Percentiles rank a stretch among this genome's conserved stretches.
These are phyloP conservation scores for Mollisia scopiformis DNA, from an alignment of 2,329 filamentous ascomycete genomes.

Conservation along the genomic window DNA sequence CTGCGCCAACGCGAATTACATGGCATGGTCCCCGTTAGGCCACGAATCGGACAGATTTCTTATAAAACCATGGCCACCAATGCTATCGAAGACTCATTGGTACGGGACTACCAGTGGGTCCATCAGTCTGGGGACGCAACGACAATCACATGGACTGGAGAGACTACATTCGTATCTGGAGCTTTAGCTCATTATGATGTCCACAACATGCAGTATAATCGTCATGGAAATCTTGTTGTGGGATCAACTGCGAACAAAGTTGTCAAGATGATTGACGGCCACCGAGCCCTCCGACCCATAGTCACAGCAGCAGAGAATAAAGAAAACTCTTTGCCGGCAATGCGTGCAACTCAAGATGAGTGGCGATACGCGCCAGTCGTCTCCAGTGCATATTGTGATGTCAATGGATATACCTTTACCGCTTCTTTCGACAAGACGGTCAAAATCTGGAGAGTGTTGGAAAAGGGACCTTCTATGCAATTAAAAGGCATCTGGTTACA, in stretches of 20 bases:
- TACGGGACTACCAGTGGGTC: constrained; percentile 56
- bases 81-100: constrained; percentile 52
- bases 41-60: constrained; percentile 21
- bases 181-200: constrained; percentile 64
- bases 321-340: constrained; percentile 58
- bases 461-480: constrained; percentile 45
- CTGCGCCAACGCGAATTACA: constrained; percentile 30
- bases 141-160: constrained; percentile 59
- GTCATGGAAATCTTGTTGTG: constrained; percentile 62
- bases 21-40: constrained; percentile 22
- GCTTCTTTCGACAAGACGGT: constrained; percentile 65
- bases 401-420: constrained; percentile 53
- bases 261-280: constrained; percentile 56
- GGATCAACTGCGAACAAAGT: constrained; percentile 50
- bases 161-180: constrained; percentile 59
- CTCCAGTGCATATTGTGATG: constrained; percentile 57
- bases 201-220: constrained; percentile 69
- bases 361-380: constrained; percentile 69
- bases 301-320: constrained; percentile 46
- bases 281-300: constrained; percentile 57
- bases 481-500: constrained; percentile 57
- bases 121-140: constrained; percentile 65
- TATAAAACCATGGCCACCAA: constrained; percentile 26
- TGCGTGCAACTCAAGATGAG: constrained; percentile 61
- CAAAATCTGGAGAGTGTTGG: constrained; percentile 56